Base-by-base conservation (phyloP, 768 basidiomycete species). In the Tulasnella sp. region DNA sequence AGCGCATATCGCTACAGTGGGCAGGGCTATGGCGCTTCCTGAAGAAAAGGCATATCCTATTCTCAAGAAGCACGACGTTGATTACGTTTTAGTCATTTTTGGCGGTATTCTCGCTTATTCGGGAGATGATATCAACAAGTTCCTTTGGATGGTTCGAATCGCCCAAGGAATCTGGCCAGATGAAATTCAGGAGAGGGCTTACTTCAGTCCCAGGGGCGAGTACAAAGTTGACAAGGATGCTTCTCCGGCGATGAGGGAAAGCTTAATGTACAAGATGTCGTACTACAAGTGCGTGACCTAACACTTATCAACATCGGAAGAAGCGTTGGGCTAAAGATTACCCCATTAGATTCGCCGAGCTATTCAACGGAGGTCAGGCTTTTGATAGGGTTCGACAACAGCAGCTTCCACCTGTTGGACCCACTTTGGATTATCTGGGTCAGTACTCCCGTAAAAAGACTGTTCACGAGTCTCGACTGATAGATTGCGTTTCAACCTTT, bases 91-190 rank as follows among this genome's bases (percentile, higher is more conserved):
- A 44, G 74, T 98, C 67, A 96, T 99, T 66, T 98, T 98, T 63
- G 95, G 95, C 34, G 93, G 91, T 39, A 72, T 99, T 34, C 72
- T 98, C 48, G 95, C 92, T 6, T 99, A 96, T 66, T 93, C 90
- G 19, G 95, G 93, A 12, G 95, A 99, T 64, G 95, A 99, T 63
- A 85, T 99, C 71, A 99, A 99, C 78, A 99, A 99, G 68, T 99
- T 96, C 77, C 68, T 99, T 43, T 96, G 92, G 92, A 96, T 96
- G 88, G 82, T 96, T 53, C 79, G 87, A 49, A 89, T 90, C 58
- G 79, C 88, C 4, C 90, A 93, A 60, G 92, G 92, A 43, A 83
- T 93, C 27, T 96, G 92, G 92, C 95, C 95, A 0, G 90, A 98
- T 31, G 95, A 98, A 66, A 86, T 99, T 55, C 89, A 87, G 63